A percentile compares a stretch with the other conserved stretches of the same genome.
Conservation (phyloP, 495 filamentous ascomycete species). For the Sabuloglossum arenarium region DNA sequence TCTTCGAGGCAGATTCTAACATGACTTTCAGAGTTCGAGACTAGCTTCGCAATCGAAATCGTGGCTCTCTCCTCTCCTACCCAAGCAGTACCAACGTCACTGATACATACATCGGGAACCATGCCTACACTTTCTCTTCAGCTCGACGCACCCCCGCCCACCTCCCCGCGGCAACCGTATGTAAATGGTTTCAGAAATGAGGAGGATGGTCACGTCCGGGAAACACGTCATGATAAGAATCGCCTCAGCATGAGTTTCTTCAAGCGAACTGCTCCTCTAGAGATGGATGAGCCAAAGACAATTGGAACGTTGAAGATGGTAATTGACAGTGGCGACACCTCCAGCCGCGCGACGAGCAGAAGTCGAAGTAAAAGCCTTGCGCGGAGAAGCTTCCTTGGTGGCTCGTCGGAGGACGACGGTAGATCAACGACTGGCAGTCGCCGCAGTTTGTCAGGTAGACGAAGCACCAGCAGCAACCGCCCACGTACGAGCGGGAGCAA, state of each 20-base stretch:
- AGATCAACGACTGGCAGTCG: not conserved
- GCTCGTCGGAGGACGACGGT: not conserved
- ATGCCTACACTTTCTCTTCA: slow-evolving; percentile 19
- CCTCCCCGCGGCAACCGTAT: not conserved
- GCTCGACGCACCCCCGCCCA: not conserved
- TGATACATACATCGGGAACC: slow-evolving; percentile 17
- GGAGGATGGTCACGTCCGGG: slow-evolving; percentile 1
- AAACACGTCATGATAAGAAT: slow-evolving; percentile 13
- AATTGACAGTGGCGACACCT: not conserved
- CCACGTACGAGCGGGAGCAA: slow-evolving; percentile 1
- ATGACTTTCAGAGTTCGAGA: slow-evolving; percentile 29
- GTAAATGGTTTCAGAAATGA: slow-evolving; percentile 2
- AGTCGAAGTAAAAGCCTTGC: slow-evolving; percentile 3
- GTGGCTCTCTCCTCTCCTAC: slow-evolving; percentile 23
- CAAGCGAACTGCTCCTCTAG: slow-evolving; percentile 9
- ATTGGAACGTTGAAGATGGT: slow-evolving; percentile 4
- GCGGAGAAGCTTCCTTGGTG: not conserved
- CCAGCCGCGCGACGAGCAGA: not conserved
- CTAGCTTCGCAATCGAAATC: slow-evolving; percentile 40
- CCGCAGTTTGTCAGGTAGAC: not conserved
- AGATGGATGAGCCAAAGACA: slow-evolving; percentile 6
- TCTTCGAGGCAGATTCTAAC: slow-evolving; percentile 1
- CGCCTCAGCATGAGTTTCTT: slow-evolving; percentile 15
- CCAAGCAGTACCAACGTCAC: slow-evolving; percentile 16
- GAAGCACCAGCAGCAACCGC: slow-evolving; percentile 3